A percentile compares a stretch with the other conserved stretches of the same genome.
Conservation (phyloP, 2,329 filamentous ascomycete species). For the Colletotrichum sp. region DNA sequence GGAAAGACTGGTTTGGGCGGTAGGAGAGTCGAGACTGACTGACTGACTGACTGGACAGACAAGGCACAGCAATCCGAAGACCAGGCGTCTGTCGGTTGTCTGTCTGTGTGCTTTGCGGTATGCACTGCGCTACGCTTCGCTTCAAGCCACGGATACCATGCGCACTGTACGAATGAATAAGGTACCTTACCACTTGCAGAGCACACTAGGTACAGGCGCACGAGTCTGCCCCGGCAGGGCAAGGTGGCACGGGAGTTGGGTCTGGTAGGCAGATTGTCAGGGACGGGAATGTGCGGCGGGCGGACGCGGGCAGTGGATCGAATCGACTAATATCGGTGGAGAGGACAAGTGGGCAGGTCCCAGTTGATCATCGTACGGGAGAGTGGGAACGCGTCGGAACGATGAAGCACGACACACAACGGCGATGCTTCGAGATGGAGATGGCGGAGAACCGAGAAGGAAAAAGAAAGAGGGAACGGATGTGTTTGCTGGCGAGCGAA, state of each 20-base stretch:
- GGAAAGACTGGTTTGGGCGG: neutral
- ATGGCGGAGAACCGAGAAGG: neutral
- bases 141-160: neutral
- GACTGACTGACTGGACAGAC: neutral
- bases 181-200: neutral
- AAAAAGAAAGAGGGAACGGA: neutral
- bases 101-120: neutral
- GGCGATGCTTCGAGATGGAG: neutral
- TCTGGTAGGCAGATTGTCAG: conserved; percentile 5
- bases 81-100: neutral
- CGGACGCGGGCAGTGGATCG: conserved; percentile 7
- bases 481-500: neutral
- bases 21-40: neutral
- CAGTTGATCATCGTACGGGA: conserved; percentile 8
- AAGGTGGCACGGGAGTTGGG: neutral
- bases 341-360: conserved; percentile 11
- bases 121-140: neutral
- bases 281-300: conserved; percentile 1
- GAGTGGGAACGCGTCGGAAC: conserved; percentile 3
- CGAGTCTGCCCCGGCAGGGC: neutral
- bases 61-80: neutral
- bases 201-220: neutral
- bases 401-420: conserved; percentile 4
- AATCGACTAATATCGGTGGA: conserved; percentile 4
- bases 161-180: neutral